These are phyloP conservation scores for Leccinum fallax DNA, from an alignment of 1,284 basidiomycete genomes.

Conservation along the genomic window DNA sequence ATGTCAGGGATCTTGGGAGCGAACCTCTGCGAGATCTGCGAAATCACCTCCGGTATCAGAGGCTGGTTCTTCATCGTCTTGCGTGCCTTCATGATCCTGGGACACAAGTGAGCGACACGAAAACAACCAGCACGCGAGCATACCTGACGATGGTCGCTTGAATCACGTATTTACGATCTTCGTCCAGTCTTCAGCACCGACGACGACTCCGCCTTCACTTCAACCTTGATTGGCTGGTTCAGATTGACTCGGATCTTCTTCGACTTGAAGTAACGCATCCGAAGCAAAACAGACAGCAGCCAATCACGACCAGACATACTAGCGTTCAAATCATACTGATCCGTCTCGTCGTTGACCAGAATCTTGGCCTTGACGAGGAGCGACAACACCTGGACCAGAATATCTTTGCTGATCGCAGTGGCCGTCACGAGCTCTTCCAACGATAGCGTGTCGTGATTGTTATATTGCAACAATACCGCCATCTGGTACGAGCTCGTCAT, in stretches of 20 bases:
- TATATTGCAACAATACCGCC: conserved; percentile 94
- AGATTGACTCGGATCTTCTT: conserved; percentile 97
- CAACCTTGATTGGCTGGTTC: conserved; percentile 93
- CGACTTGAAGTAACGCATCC: conserved; percentile 75
- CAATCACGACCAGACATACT: conserved; percentile 43
- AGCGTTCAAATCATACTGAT: conserved; percentile 93
- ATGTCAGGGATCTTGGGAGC: conserved; percentile 91
- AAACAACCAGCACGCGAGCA: neutral
- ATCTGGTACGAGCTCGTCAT: conserved; percentile 97
- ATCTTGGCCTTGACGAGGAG: conserved; percentile 91
- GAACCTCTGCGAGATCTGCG: conserved; percentile 88
- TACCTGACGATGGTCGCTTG: conserved; percentile 97
- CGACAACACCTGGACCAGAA: conserved; percentile 82
- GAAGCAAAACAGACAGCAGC: neutral
- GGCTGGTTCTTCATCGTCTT: conserved; percentile 98
- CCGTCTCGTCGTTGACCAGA: conserved; percentile 81
- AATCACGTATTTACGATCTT: conserved; percentile 96
- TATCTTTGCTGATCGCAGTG: conserved; percentile 84
- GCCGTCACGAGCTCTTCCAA: conserved; percentile 81
- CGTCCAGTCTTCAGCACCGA: conserved; percentile 93
- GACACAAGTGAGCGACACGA: neutral
- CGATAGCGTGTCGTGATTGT: conserved; percentile 84
- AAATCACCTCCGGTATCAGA: conserved; percentile 93
- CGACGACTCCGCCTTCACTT: conserved; percentile 90
- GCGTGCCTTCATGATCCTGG: conserved; percentile 95